Percentiles rank a stretch among this genome's conserved stretches.
Conservation (phyloP, 1,284 basidiomycete genomes). For the Rhodotorula sp. region DNA sequence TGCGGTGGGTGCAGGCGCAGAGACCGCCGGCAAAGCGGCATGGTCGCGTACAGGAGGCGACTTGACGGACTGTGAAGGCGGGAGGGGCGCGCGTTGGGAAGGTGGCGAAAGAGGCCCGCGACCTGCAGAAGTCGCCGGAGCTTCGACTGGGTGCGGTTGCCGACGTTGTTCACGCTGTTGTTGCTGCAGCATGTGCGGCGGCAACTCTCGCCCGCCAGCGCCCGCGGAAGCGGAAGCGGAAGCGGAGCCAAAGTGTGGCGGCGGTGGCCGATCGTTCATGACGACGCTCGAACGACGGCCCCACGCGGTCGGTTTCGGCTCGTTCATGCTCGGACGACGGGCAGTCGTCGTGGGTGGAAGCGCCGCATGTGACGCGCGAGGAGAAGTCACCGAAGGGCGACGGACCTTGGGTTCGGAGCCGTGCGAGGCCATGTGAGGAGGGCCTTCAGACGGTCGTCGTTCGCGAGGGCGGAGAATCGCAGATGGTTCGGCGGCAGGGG, state of each 20-base stretch:
- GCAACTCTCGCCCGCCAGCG: conserved; percentile 2
- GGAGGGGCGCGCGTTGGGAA: conserved; percentile 41
- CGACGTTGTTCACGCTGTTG: not conserved
- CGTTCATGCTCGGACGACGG: conserved; percentile 40
- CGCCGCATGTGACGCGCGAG: conserved; percentile 3
- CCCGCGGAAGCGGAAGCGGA: not conserved
- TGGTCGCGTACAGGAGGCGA: not conserved
- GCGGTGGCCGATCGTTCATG: conserved; percentile 42
- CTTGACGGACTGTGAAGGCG: conserved; percentile 22
- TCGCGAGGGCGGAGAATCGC: conserved; percentile 5
- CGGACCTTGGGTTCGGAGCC: not conserved
- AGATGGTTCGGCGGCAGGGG: conserved; percentile 1
- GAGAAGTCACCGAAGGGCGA: conserved; percentile 9
- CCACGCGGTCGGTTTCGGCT: not conserved
- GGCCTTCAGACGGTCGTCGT: conserved; percentile 7
- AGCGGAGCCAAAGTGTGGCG: conserved; percentile 44
- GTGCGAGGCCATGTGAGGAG: conserved; percentile 17
- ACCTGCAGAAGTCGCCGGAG: conserved; percentile 49
- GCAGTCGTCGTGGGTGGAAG: not conserved
- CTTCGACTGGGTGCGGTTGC: conserved; percentile 4
- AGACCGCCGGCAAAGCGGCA: not conserved
- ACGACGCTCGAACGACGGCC: not conserved
- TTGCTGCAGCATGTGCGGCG: conserved; percentile 6
- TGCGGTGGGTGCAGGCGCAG: not conserved
- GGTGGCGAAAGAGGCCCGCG: conserved; percentile 48